Evolutionary conservation across 768 basidiomycete species (phyloP), one percentile per base, ranked within the genome.

Genomic region (Mycena latifolia): DNA sequence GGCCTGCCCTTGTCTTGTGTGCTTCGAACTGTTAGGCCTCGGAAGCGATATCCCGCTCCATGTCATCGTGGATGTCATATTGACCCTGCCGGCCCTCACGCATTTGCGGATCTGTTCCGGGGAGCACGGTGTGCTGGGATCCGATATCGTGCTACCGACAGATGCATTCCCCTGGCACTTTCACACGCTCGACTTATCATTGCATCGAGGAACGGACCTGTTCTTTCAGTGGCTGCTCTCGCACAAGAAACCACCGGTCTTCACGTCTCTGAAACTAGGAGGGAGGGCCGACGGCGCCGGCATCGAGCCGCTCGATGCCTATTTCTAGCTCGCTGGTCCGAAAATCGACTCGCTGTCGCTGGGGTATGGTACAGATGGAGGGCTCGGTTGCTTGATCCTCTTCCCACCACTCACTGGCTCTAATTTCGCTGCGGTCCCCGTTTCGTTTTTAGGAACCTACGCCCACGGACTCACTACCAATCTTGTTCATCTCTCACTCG

Each of bases 231-330:
- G 41, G 41, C 41, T 43, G 41, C 41, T 43, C 41, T 43, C n/a
- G 41, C 41, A 5, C 10, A 20, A 43, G 5, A 31, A 28, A 17
- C 28, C 9, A 10, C 50, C 29, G 20, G 28, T 51, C 50, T 31
- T 51, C 50, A 51, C 15, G 29, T 51, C 50, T 17, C 29, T 51
- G 9, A 51, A 31, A 31, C 50, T 51, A 17, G 15, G 28, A 29
- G 50, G 48, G 28, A 29, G 3, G 28, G 15, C 50, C 6, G 25
- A 22, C 17, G 50, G 50, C 14, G 50, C 50, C 50, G 28, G 50
- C 29, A 51, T 51, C 28, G 50, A 31, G 28, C 50, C 50, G 15
- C 17, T 51, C 29, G 50, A 51, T 24, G 31, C 50, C 50, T 51
- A 51, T 29, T 9, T 51, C 50, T 29, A 51, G 31, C 50, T 51